Percentiles rank a stretch among this genome's conserved stretches.
These are phyloP conservation scores for Monilinia laxa DNA, from an alignment of 2,329 filamentous ascomycete species.

Conservation along the genomic window DNA sequence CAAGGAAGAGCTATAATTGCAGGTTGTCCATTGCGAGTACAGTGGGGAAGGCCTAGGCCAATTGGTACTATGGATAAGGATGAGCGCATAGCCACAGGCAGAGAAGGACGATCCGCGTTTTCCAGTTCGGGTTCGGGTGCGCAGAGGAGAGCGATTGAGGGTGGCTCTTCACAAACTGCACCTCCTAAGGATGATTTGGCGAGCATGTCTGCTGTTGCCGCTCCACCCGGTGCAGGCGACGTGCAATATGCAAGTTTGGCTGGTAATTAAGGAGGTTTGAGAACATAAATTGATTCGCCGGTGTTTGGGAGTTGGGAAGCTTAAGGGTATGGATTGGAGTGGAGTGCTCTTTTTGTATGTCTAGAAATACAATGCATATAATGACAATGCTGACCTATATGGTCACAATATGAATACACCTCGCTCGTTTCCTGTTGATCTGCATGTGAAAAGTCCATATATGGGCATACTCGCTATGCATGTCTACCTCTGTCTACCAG, in stretches of 20 bases:
- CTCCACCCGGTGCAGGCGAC: conserved; percentile 76
- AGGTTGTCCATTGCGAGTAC: conserved; percentile 83
- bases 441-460: background rate
- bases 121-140: conserved; percentile 43
- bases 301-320: conserved; percentile 37
- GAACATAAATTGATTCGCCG: conserved; percentile 28
- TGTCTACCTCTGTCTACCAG: background rate
- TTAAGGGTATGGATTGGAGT: conserved; percentile 7
- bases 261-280: conserved; percentile 61
- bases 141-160: conserved; percentile 36
- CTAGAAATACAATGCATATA: conserved; percentile 21
- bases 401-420: conserved; percentile 10
- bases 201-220: conserved; percentile 54
- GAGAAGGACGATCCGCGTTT: conserved; percentile 67
- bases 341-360: conserved; percentile 1
- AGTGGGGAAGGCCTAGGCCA: conserved; percentile 91
- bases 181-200: conserved; percentile 36
- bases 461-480: background rate
- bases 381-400: conserved; percentile 9
- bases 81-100: conserved; percentile 75
- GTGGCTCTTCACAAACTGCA: conserved; percentile 31
- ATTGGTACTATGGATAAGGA: conserved; percentile 90
- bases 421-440: background rate
- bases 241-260: conserved; percentile 82
- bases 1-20: conserved; percentile 87